Conservation (phyloP, 768 basidiomycete genomes). For the Russula emetica region DNA sequence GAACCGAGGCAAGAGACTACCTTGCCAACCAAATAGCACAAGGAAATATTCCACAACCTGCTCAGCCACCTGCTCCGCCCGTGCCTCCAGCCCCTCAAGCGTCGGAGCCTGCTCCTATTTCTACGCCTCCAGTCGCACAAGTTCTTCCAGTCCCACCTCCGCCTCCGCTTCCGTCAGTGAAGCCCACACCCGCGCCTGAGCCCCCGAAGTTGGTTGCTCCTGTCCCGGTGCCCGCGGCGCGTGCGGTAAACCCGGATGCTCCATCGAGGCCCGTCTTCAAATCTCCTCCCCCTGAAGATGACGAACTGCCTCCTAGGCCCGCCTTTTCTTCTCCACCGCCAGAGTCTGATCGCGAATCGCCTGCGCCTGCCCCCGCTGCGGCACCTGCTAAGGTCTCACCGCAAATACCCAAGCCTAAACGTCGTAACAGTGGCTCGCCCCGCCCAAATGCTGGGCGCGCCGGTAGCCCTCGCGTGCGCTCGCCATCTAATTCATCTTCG, state of each 20-base stretch:
- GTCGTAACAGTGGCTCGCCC: conserved; percentile 44
- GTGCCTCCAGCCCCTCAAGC: conserved; percentile 6
- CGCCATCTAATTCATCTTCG: conserved; percentile 18
- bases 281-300: conserved; percentile 58
- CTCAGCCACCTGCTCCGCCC: conserved; percentile 17
- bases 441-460: conserved; percentile 35
- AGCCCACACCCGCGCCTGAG: conserved; percentile 19
- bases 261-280: conserved; percentile 50
- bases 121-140: conserved; percentile 19
- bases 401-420: conserved; percentile 52
- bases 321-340: conserved; percentile 28
- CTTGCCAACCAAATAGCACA: conserved; percentile 54
- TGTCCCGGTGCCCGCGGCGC: conserved; percentile 26
- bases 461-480: conserved; percentile 33
- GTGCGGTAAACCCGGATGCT: conserved; percentile 18
- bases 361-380: conserved; percentile 26
- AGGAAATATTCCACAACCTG: conserved; percentile 30
- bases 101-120: conserved; percentile 32
- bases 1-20: conserved; percentile 63
- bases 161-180: conserved; percentile 13
- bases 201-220: conserved; percentile 28
- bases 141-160: neutral
- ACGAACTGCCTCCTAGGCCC: conserved; percentile 42
- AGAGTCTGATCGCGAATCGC: conserved; percentile 28
- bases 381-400: conserved; percentile 41